Conservation (phyloP, 1,284 basidiomycete genomes). For the Trametes versicolor region DNA sequence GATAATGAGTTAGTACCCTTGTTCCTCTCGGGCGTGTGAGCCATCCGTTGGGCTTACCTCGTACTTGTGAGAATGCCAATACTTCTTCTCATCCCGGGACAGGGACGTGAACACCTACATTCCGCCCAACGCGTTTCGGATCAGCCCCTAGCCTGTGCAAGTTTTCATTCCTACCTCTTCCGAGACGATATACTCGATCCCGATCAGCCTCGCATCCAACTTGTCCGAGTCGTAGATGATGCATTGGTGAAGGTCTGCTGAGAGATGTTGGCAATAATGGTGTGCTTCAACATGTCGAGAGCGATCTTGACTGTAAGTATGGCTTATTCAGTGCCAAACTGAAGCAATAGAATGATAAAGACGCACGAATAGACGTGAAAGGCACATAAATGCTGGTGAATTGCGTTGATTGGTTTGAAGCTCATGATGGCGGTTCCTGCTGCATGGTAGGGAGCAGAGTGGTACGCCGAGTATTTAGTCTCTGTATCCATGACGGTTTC, state of each 20-base stretch:
- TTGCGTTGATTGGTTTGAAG: slow-evolving; percentile 55
- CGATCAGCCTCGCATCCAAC: slow-evolving; percentile 57
- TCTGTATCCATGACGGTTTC: slow-evolving; percentile 40
- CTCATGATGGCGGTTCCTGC: slow-evolving; percentile 54
- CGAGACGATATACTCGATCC: slow-evolving; percentile 61
- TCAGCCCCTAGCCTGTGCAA: not conserved
- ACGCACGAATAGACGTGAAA: slow-evolving; percentile 51
- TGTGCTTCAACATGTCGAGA: slow-evolving; percentile 52
- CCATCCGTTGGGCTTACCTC: slow-evolving; percentile 33
- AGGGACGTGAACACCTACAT: slow-evolving; percentile 51
- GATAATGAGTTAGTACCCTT: not conserved
- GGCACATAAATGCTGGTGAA: slow-evolving; percentile 60
- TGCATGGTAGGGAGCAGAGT: slow-evolving; percentile 41
- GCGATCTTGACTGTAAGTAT: slow-evolving; percentile 47
- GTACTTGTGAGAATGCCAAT: slow-evolving; percentile 57
- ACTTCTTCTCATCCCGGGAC: slow-evolving; percentile 56
- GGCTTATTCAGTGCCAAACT: not conserved
- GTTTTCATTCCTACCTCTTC: slow-evolving; percentile 44
- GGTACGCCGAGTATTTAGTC: slow-evolving; percentile 42
- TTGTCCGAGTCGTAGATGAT: slow-evolving; percentile 58
- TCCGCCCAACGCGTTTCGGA: not conserved
- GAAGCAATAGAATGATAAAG: not conserved
- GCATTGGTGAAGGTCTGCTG: slow-evolving; percentile 45
- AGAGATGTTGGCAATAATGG: slow-evolving; percentile 54
- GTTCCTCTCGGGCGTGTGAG: not conserved